Percentiles rank a stretch among this genome's conserved stretches.
Conservation (phyloP, 257 asterid genomes). For the Thymus quinquecostatus region DNA sequence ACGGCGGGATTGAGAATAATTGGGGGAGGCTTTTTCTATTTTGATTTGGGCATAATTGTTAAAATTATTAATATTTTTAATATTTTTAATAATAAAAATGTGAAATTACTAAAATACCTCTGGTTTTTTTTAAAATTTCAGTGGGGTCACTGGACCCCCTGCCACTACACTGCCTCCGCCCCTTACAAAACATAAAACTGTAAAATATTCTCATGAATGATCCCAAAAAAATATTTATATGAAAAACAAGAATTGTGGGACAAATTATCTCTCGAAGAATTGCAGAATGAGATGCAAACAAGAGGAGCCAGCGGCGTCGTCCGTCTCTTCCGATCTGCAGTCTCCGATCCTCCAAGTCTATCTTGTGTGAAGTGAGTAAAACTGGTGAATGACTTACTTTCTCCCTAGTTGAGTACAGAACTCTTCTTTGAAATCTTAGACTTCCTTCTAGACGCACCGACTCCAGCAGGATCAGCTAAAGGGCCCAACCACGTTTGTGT, state of each 20-base stretch:
- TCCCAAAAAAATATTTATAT: constrained; percentile 25
- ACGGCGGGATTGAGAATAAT: too few species aligned
- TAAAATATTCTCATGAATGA: constrained; percentile 28
- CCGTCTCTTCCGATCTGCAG: not conserved
- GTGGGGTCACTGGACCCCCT: too few species aligned
- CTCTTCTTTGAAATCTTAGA: constrained; percentile 34
- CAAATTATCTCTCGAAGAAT: constrained; percentile 21
- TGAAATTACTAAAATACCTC: too few species aligned
- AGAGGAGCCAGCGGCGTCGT: not conserved
- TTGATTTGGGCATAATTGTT: too few species aligned
- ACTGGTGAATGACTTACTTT: not conserved
- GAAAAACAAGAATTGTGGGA: constrained; percentile 30
- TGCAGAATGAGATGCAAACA: constrained; percentile 1
- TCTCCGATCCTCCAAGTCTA: not conserved
- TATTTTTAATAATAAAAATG: too few species aligned
- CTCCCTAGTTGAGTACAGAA: constrained; percentile 31
- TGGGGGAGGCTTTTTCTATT: too few species aligned
- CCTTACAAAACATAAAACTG: constrained; percentile 2
- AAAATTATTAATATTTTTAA: too few species aligned
- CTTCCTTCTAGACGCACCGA: constrained; percentile 35
- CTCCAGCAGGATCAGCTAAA: constrained; percentile 47
- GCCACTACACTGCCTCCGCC: too few species aligned
- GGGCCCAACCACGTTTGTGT: constrained; percentile 52
- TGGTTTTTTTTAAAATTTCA: too few species aligned
- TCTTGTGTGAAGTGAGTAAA: not conserved